A percentile compares a stretch with the other conserved stretches of the same genome.
phyloP scores from a whole-genome alignment of 2,329 filamentous ascomycete species.

The Aspergillus pseudonomiae region DNA sequence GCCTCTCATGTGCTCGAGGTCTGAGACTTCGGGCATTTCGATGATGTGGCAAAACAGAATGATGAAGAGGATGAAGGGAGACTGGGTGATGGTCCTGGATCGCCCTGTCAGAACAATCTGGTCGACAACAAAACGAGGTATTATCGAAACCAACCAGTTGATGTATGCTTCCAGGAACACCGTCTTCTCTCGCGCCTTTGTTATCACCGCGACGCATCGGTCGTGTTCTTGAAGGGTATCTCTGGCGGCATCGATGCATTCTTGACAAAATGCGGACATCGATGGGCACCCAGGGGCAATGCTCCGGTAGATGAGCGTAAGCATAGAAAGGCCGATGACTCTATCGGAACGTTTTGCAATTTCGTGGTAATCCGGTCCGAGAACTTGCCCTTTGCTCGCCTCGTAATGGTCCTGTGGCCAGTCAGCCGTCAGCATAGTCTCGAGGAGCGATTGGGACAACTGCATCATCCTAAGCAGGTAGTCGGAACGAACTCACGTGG shows the following conservation, averaged over 20 bases:
- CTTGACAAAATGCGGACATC: not conserved
- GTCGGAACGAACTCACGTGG: not conserved
- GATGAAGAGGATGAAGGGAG: conserved; percentile 20
- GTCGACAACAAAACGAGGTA: not conserved
- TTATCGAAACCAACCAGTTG: not conserved
- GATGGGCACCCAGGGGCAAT: conserved; percentile 10
- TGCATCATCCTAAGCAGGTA: too few relatives aligned
- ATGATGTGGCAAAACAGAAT: conserved; percentile 20
- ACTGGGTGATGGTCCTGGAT: not conserved
- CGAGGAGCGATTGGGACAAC: too few relatives aligned
- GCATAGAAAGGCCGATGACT: not conserved
- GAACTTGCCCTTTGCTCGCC: too few relatives aligned
- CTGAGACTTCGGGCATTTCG: conserved; percentile 12
- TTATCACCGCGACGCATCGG: conserved; percentile 11
- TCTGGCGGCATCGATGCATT: conserved; percentile 13
- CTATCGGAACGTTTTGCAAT: not conserved
- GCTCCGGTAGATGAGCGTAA: conserved; percentile 15
- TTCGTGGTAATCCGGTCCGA: not conserved
- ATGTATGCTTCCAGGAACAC: conserved; percentile 13
- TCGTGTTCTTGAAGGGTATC: conserved; percentile 10
- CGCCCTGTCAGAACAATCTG: too few relatives aligned
- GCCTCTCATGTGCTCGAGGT: conserved; percentile 11
- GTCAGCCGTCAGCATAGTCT: too few relatives aligned
- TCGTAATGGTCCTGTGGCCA: too few relatives aligned
- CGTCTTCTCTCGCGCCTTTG: not conserved